Evolutionary conservation across 108 stramenopile species (phyloP), one percentile per base, ranked within the genome.

Genomic region (Nannochloropsis salina): DNA sequence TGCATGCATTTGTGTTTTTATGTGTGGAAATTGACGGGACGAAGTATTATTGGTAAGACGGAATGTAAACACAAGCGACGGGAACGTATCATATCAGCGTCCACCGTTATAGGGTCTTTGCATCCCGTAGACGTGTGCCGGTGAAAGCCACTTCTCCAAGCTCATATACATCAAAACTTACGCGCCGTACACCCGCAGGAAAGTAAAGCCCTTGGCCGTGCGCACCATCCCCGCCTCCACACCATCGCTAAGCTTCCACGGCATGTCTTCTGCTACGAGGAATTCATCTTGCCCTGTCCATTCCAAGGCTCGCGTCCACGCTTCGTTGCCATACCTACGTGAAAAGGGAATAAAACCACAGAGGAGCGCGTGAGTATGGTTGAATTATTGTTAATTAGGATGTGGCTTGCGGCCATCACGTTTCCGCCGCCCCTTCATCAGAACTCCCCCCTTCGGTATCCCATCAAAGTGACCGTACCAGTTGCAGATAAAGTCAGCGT

Each of bases 401-500:
- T 31, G 31, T 31, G 31, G 31, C 31, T 31, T 31, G 31, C 31
- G 31, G 31, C 31, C 31, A 1, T 31, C 31, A 31, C 31, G 31
- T 31, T 31, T 31, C 31, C 31, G 31, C 31, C 31, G 31, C 31
- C 31, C 31, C 31, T 31, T 31, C 31, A 31, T 31, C 31, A 31
- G 1, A 31, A 1, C 31, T 31, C 31, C 31, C 31, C 0, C 1
- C 47, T 51, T 15, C 47, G 12, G 10, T 51, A 10, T 51, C 47
- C 47, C 47, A 12, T 51, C 47, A 10, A 15, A 51, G 12, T 51
- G 31, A 31, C 31, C 31, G 31, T 51, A 51, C 91, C 96, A 97
- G 92, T 99, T 97, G 93, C 97, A 97, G 87, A 99, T 98, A 90
- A 94, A 98, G 91, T 99, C 98, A 20, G 94, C 91, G 88, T 99